Evolutionary conservation across 495 filamentous ascomycete genomes (phyloP).

Genomic region (Geopyxis carbonaria): DNA sequence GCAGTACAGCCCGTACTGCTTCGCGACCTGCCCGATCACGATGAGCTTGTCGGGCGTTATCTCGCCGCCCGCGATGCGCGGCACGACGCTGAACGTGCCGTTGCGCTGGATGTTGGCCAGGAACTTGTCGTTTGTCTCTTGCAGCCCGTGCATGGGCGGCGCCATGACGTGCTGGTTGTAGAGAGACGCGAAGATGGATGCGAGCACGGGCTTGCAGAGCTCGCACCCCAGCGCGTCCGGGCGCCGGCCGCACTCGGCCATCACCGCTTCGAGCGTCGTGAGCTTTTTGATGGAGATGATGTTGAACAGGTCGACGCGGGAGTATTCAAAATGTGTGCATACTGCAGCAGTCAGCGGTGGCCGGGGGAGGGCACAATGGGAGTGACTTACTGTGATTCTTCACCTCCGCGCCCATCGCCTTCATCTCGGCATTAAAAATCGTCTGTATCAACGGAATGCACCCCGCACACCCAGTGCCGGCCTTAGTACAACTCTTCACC

Average conservation of each 20-base stretch:
- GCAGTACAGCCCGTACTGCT: slow-evolving; percentile 75
- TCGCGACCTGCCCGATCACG: slow-evolving; percentile 71
- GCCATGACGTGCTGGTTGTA: slow-evolving; percentile 75
- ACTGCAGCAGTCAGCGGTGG: slow-evolving; percentile 28
- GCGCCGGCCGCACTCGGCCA: slow-evolving; percentile 64
- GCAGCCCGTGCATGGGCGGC: slow-evolving; percentile 53
- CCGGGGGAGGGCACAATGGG: not conserved
- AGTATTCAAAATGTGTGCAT: slow-evolving; percentile 76
- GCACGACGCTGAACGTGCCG: slow-evolving; percentile 83
- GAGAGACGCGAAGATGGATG: slow-evolving; percentile 65
- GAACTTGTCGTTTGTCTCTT: slow-evolving; percentile 88
- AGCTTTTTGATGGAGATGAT: slow-evolving; percentile 72
- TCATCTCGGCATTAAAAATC: slow-evolving; percentile 89
- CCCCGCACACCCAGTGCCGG: slow-evolving; percentile 84
- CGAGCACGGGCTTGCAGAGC: slow-evolving; percentile 75
- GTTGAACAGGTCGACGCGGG: slow-evolving; percentile 77
- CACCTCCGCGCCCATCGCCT: slow-evolving; percentile 75
- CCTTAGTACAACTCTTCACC: slow-evolving; percentile 87
- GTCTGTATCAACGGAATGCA: slow-evolving; percentile 84
- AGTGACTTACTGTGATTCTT: slow-evolving; percentile 49
- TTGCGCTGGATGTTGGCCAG: slow-evolving; percentile 92
- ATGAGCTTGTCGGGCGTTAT: slow-evolving; percentile 86
- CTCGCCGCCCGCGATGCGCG: slow-evolving; percentile 71
- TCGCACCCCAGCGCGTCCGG: slow-evolving; percentile 71
- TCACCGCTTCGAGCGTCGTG: slow-evolving; percentile 59